Evolutionary conservation across 805 yeast species (phyloP).

Genomic region (Lipomyces yamanashiensis): DNA sequence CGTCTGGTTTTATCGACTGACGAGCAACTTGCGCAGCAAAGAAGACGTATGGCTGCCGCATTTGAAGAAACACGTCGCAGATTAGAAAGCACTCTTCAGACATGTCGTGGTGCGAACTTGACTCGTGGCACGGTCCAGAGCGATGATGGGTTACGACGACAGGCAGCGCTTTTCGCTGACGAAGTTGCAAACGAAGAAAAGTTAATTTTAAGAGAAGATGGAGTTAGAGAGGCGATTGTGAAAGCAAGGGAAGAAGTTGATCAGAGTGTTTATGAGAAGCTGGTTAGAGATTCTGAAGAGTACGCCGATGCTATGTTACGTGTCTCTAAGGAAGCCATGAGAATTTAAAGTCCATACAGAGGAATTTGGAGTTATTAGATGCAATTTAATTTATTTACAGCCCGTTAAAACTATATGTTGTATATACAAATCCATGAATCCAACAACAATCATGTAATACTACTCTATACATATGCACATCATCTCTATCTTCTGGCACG

Average conservation of each 20-base stretch:
- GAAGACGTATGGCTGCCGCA: not conserved
- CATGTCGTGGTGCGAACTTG: slow-evolving; percentile 11
- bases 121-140: slow-evolving; percentile 10
- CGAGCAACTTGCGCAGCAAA: not conserved
- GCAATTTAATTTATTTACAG: not conserved
- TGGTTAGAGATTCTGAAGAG: slow-evolving; percentile 1
- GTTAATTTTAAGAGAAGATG: not conserved
- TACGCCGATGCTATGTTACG: slow-evolving; percentile 6
- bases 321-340: not conserved
- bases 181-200: slow-evolving; percentile 12
- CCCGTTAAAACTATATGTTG: no score
- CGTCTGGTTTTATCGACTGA: not conserved
- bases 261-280: not conserved
- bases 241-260: not conserved
- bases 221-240: slow-evolving; percentile 1
- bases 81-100: slow-evolving; percentile 8
- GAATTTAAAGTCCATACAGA: not conserved
- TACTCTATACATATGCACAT: no score
- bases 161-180: not conserved
- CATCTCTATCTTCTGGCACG: no score
- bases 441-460: no score
- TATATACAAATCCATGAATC: no score
- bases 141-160: slow-evolving; percentile 8
- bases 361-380: not conserved
- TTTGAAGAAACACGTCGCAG: slow-evolving; percentile 1